Percentiles rank a stretch among this genome's conserved stretches.
phyloP scores from a whole-genome alignment of 257 asterid species.

The Ocimum tenuiflorum region DNA sequence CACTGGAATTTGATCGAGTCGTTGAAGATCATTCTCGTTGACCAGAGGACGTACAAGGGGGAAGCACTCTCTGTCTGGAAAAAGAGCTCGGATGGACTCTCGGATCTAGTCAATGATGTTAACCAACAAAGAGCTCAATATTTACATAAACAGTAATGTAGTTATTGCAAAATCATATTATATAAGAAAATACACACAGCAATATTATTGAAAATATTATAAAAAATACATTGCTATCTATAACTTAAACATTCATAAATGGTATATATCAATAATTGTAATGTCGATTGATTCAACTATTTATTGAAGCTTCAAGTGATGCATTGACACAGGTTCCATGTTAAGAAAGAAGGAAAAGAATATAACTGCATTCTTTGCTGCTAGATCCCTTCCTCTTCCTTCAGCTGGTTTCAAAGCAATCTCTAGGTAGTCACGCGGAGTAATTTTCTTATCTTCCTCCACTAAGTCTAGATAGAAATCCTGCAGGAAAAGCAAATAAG shows the following conservation, averaged over 20 bases:
- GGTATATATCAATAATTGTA: no score
- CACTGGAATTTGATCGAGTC: conserved; percentile 78
- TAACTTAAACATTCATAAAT: background rate
- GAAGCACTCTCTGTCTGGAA: conserved; percentile 95
- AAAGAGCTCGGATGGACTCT: conserved; percentile 97
- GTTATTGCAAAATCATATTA: no score
- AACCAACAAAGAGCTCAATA: conserved; percentile 7
- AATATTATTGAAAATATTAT: no score
- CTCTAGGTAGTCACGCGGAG: conserved; percentile 99
- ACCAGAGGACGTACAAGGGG: conserved; percentile 91
- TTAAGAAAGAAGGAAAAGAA: background rate
- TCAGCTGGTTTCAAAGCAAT: conserved; percentile 76
- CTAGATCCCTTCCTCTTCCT: conserved; percentile 65
- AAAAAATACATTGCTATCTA: no score
- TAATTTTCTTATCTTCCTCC: conserved; percentile 80
- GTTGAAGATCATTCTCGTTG: conserved; percentile 79
- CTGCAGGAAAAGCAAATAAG: conserved; percentile 31
- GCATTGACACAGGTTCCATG: background rate
- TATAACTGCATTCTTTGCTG: conserved; percentile 86
- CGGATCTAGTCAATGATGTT: conserved; percentile 50
- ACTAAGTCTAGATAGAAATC: conserved; percentile 84
- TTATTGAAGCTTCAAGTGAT: background rate
- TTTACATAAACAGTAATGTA: background rate
- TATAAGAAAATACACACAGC: no score
- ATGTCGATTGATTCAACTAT: background rate